Evolutionary conservation across 805 yeast species (phyloP), one percentile per base, ranked within the genome.

Genomic region (Candida tammaniensis): DNA sequence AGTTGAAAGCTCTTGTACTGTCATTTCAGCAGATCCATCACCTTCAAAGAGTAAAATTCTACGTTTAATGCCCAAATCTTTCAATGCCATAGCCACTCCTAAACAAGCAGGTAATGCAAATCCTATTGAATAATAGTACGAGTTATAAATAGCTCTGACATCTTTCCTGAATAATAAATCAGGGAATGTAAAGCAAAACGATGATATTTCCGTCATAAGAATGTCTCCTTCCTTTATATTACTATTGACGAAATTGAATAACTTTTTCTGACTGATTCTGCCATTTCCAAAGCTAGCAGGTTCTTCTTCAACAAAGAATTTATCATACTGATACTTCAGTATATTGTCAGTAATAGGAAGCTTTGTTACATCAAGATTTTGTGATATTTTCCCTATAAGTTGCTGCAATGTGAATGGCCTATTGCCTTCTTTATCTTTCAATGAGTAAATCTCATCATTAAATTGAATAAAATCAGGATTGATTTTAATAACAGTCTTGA

Each of bases 11-110:
- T 89, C 97, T 68, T 89, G 96, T 36, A 83, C 69, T 4, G 96
- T 87, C 95, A 89, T 85, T 64, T 86, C 95, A 2, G 96, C 91
- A 2, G 95, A 81, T 1, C 97, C 97, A 56, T 89, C 97, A 37
- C 97, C 96, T 65, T 85, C 88, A 13, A 86, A 61, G 16, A 88
- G 64, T 14, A 86, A 66, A 29, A 88, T 68, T 48, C 95, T 74
- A 20, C 80, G 72, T 9, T 48, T 43, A n/a, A 19, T 20, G 4
- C 66, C 62, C 30, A 70, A 46, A 49, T 84, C 94, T 32, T 71
- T 68, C 60, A 74, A 64, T 0, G 91, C 96, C 36, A 85, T 62
- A 14, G 86, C 78, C 16, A 81, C 83, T 32, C 97, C 97, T 38
- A 89, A 72, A 4, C 93, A 73, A 8, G 89, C 84, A 2, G 96